Conservation (phyloP, 2,329 filamentous ascomycete genomes). For the Phialophora expanda region DNA sequence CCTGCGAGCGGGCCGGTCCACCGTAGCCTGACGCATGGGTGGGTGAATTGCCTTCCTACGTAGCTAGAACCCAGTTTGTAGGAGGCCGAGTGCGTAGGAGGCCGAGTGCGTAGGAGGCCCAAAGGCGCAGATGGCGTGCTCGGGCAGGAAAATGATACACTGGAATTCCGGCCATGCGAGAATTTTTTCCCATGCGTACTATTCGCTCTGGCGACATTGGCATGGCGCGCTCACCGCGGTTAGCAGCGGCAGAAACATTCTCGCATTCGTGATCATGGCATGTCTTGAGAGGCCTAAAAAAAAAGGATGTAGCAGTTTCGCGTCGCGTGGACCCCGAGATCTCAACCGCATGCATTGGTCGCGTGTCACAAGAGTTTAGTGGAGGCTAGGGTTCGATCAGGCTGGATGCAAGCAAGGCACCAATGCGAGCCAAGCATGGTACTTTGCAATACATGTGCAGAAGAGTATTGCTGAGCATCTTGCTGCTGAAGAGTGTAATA, state of each 20-base stretch:
- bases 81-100: neutral
- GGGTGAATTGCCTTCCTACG: neutral
- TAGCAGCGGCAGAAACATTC: neutral
- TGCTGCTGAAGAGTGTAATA: too few relatives aligned
- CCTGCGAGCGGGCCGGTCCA: neutral
- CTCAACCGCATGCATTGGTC: neutral
- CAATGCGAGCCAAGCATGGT: too few relatives aligned
- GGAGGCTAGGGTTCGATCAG: neutral
- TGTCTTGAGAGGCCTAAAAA: too few relatives aligned
- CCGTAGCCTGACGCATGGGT: neutral
- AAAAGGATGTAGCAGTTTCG: neutral
- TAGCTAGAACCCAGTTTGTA: neutral
- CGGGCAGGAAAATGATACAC: slow-evolving; percentile 4
- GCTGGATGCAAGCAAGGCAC: neutral
- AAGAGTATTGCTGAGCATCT: too few relatives aligned
- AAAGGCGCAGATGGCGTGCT: slow-evolving; percentile 3
- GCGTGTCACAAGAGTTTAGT: neutral
- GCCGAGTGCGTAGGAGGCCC: neutral
- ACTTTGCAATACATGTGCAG: too few relatives aligned
- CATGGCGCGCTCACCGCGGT: neutral
- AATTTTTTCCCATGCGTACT: neutral
- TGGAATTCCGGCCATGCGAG: neutral
- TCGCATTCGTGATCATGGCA: too few relatives aligned
- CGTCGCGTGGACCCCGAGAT: neutral
- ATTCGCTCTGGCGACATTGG: neutral